phyloP scores from a whole-genome alignment of 495 filamentous ascomycete genomes.

The Penicillium steckii region DNA sequence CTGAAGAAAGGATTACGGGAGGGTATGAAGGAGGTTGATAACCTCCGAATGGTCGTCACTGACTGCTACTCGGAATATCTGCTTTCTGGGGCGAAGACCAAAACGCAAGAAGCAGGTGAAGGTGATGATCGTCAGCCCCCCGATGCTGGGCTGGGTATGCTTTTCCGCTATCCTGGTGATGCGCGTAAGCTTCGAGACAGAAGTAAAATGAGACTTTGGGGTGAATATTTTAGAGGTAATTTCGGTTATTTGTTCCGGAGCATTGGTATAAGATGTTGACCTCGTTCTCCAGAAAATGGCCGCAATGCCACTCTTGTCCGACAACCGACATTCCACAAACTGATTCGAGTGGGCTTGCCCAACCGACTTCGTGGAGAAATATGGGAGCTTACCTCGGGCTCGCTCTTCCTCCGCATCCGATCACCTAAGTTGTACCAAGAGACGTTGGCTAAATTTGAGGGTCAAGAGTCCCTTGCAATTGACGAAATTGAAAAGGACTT shows the following conservation, averaged over 20 bases:
- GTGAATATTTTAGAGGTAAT: slow-evolving; percentile 81
- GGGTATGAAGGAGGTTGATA: slow-evolving; percentile 81
- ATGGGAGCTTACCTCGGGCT: slow-evolving; percentile 93
- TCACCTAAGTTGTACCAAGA: slow-evolving; percentile 80
- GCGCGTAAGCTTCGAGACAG: slow-evolving; percentile 91
- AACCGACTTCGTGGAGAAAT: slow-evolving; percentile 92
- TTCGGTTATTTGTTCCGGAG: neutral
- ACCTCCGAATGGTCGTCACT: slow-evolving; percentile 69
- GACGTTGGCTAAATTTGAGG: slow-evolving; percentile 77
- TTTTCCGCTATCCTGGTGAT: slow-evolving; percentile 95
- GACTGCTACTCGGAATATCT: slow-evolving; percentile 95
- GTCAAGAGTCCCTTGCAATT: slow-evolving; percentile 85
- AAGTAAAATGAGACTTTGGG: slow-evolving; percentile 97
- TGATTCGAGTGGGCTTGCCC: slow-evolving; percentile 91
- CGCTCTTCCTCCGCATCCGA: slow-evolving; percentile 81
- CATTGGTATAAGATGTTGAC: no score
- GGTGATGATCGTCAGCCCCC: slow-evolving; percentile 65
- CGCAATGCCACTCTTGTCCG: slow-evolving; percentile 88
- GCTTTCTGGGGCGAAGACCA: slow-evolving; percentile 51
- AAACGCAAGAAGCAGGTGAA: slow-evolving; percentile 28
- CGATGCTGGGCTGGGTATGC: slow-evolving; percentile 87
- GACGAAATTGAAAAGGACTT: slow-evolving; percentile 99
- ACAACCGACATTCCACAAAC: slow-evolving; percentile 95
- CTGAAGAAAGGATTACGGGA: slow-evolving; percentile 84
- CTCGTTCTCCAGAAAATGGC: slow-evolving; percentile 68